Conservation (phyloP, 495 filamentous ascomycete species). For the Aspergillus avenaceus region DNA sequence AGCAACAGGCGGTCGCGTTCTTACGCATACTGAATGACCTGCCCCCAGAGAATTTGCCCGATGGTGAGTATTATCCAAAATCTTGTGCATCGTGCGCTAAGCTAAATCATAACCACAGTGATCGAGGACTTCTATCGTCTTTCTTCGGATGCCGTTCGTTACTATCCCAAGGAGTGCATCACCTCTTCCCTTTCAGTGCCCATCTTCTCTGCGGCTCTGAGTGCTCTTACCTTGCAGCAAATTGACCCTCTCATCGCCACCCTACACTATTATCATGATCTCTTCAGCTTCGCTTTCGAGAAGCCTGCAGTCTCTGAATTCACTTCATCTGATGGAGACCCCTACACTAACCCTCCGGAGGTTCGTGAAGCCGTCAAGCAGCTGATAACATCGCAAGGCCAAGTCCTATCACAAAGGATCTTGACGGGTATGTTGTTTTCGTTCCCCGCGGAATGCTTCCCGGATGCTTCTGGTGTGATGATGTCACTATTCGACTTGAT, state of each 20-base stretch:
- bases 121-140: constrained; percentile 99
- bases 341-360: constrained; percentile 52
- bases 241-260: constrained; percentile 85
- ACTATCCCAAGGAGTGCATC: constrained; percentile 80
- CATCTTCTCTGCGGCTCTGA: constrained; percentile 82
- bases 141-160: constrained; percentile 82
- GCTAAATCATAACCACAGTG: constrained; percentile 46
- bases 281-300: constrained; percentile 81
- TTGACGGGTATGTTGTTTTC: constrained; percentile 98
- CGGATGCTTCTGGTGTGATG: constrained; percentile 88
- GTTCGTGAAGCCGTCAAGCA: constrained; percentile 68
- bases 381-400: constrained; percentile 67
- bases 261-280: constrained; percentile 89
- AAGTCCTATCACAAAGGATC: constrained; percentile 75
- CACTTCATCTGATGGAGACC: constrained; percentile 37
- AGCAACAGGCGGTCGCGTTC: constrained; percentile 84
- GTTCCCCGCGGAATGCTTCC: constrained; percentile 90
- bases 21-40: constrained; percentile 84
- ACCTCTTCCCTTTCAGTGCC: constrained; percentile 69
- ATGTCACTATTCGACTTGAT: constrained; percentile 84
- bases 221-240: constrained; percentile 81
- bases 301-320: constrained; percentile 72
- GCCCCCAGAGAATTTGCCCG: constrained; percentile 80
- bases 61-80: constrained; percentile 47
- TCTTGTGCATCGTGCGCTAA: background rate